Evolutionary conservation across 345 rosid species (phyloP).

Genomic region (Dipteronia dyeriana): DNA sequence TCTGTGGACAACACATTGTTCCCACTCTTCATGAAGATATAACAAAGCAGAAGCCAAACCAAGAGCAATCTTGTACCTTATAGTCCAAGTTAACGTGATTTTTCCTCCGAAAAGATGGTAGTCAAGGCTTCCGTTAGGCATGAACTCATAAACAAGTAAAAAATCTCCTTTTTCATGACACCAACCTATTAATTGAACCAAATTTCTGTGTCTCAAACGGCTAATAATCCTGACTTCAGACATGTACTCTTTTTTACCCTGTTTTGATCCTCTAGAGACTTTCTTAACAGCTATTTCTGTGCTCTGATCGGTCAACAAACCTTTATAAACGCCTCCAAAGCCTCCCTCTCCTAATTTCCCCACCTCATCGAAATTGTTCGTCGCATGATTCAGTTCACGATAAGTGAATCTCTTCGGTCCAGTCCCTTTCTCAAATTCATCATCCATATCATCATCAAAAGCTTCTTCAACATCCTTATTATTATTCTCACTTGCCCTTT

Average conservation of each 20-base stretch:
- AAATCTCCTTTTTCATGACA: slow-evolving; percentile 50
- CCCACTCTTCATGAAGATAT: slow-evolving; percentile 64
- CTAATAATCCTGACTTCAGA: slow-evolving; percentile 59
- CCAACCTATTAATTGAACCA: slow-evolving; percentile 62
- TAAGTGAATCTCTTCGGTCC: slow-evolving; percentile 53
- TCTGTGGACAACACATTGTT: slow-evolving; percentile 52
- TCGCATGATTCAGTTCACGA: slow-evolving; percentile 37
- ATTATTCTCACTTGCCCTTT: slow-evolving; percentile 11
- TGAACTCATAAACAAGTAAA: slow-evolving; percentile 53
- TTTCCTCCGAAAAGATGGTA: slow-evolving; percentile 43
- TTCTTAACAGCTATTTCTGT: slow-evolving; percentile 52
- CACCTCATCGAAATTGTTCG: slow-evolving; percentile 37
- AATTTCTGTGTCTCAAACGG: slow-evolving; percentile 48
- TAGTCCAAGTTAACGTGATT: slow-evolving; percentile 30
- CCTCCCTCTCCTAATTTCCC: slow-evolving; percentile 63
- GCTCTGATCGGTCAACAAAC: slow-evolving; percentile 32
- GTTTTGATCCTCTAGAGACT: slow-evolving; percentile 44
- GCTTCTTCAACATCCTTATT: neutral
- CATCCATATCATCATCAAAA: slow-evolving; percentile 30
- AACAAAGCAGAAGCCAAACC: slow-evolving; percentile 49
- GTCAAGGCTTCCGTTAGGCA: slow-evolving; percentile 60
- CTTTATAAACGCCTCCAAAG: slow-evolving; percentile 57
- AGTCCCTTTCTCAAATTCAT: slow-evolving; percentile 49
- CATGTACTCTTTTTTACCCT: slow-evolving; percentile 46
- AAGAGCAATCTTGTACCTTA: slow-evolving; percentile 42